These are phyloP conservation scores for Populus tomentosa DNA, from an alignment of 441 rosid species.

Conservation along the genomic window DNA sequence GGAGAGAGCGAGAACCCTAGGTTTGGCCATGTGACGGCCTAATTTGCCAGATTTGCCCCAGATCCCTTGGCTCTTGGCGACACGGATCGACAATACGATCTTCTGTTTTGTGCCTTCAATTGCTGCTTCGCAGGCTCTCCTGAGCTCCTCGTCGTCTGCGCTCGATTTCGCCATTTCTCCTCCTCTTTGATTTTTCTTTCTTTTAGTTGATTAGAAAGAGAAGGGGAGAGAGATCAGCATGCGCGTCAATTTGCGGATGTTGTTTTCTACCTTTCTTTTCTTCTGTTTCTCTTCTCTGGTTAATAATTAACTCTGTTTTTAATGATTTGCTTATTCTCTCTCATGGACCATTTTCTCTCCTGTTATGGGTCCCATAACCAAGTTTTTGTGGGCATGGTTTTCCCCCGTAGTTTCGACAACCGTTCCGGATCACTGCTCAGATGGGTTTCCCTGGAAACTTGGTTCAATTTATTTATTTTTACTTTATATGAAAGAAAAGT, in stretches of 20 bases:
- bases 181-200: neutral
- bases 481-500: too few species aligned
- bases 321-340: too few species aligned
- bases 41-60: conserved; percentile 96
- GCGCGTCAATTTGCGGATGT: conserved; percentile 5
- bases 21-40: conserved; percentile 96
- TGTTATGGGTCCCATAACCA: neutral
- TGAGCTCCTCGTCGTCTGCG: conserved; percentile 89
- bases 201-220: neutral
- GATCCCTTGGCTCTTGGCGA: conserved; percentile 86
- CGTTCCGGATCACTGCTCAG: too few species aligned
- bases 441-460: too few species aligned
- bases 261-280: neutral
- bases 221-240: conserved; percentile 1
- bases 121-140: conserved; percentile 92
- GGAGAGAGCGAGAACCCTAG: conserved; percentile 90
- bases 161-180: conserved; percentile 87
- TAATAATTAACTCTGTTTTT: too few species aligned
- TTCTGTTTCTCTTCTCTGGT: too few species aligned
- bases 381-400: neutral
- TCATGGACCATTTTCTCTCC: neutral
- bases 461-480: too few species aligned
- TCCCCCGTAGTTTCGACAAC: too few species aligned
- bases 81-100: conserved; percentile 90
- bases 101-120: conserved; percentile 90